Evolutionary conservation across 371 early-diverging fungal genomes (phyloP).

Genomic region (Syncephalastrum monosporum): DNA sequence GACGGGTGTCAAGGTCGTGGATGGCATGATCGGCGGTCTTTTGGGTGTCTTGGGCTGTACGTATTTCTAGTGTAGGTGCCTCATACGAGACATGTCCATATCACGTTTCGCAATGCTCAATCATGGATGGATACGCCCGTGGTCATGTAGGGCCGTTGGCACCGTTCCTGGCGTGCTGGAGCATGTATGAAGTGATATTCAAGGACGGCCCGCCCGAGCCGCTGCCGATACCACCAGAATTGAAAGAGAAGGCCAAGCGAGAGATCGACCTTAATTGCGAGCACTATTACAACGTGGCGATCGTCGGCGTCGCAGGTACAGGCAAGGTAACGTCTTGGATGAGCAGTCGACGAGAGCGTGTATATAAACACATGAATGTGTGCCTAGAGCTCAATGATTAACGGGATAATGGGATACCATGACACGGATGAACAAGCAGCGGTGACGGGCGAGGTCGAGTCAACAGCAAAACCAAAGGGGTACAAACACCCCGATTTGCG

Average conservation of each 20-base stretch:
- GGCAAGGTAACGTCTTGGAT: constrained; percentile 21
- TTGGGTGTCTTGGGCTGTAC: constrained; percentile 49
- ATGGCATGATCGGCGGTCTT: constrained; percentile 45
- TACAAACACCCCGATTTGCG: constrained; percentile 45
- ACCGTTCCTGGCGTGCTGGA: constrained; percentile 46
- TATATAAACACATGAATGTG: no score
- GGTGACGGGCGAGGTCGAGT: constrained; percentile 41
- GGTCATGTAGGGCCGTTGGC: constrained; percentile 40
- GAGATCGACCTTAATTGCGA: constrained; percentile 30
- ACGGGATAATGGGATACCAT: constrained; percentile 44
- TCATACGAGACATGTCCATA: no score
- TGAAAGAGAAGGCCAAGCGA: constrained; percentile 27
- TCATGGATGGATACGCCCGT: no score
- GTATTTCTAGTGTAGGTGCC: background rate
- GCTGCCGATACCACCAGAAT: constrained; percentile 24
- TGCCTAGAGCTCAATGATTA: constrained; percentile 39
- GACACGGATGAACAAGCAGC: constrained; percentile 35
- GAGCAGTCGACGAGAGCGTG: no score
- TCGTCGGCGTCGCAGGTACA: constrained; percentile 43
- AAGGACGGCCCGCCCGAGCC: constrained; percentile 37
- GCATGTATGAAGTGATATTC: constrained; percentile 36
- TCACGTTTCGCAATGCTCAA: no score
- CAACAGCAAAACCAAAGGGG: constrained; percentile 31
- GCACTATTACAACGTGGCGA: constrained; percentile 43
- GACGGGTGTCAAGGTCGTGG: constrained; percentile 41